Evolutionary conservation across 2,329 filamentous ascomycete genomes (phyloP).

Genomic region (Colletotrichum karsti): DNA sequence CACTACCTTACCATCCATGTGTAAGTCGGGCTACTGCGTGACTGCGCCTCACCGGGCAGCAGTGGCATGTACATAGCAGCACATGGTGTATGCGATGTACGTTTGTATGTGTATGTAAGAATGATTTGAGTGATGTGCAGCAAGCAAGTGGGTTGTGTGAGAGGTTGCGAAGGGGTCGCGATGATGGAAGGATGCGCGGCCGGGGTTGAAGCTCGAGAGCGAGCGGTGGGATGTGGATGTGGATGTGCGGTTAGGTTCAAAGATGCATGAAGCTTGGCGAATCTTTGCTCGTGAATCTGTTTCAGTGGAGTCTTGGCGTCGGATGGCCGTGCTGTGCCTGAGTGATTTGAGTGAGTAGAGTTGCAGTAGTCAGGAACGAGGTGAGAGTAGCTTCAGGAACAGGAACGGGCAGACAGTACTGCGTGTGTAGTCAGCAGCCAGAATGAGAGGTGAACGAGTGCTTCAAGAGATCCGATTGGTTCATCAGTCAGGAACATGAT

Average conservation of each 20-base stretch:
- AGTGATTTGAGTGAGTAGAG: not conserved
- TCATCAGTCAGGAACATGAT: conserved; percentile 10
- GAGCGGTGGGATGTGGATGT: not conserved
- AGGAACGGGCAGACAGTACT: conserved; percentile 1
- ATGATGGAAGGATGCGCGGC: not conserved
- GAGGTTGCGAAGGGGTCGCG: conserved; percentile 4
- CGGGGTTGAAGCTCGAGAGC: conserved; percentile 7
- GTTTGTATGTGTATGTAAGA: not conserved
- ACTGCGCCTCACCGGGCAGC: conserved; percentile 12
- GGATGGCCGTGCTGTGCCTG: conserved; percentile 24
- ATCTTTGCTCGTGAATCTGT: conserved; percentile 24
- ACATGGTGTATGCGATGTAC: not conserved
- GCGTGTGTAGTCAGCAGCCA: not conserved
- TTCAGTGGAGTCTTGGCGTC: conserved; percentile 24
- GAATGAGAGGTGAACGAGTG: not conserved
- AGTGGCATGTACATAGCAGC: no score
- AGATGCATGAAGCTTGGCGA: conserved; percentile 28
- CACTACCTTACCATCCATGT: no score
- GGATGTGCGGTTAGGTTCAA: conserved; percentile 10
- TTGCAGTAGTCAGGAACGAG: conserved; percentile 1
- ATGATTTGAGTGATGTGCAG: conserved; percentile 13
- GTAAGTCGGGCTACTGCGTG: not conserved
- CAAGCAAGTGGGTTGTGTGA: not conserved
- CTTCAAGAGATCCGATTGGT: conserved; percentile 23
- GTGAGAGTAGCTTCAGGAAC: not conserved